Evolutionary conservation across 169 alveolate genomes (phyloP), one percentile per base, ranked within the genome.

Genomic region (Eimeria necatrix): DNA sequence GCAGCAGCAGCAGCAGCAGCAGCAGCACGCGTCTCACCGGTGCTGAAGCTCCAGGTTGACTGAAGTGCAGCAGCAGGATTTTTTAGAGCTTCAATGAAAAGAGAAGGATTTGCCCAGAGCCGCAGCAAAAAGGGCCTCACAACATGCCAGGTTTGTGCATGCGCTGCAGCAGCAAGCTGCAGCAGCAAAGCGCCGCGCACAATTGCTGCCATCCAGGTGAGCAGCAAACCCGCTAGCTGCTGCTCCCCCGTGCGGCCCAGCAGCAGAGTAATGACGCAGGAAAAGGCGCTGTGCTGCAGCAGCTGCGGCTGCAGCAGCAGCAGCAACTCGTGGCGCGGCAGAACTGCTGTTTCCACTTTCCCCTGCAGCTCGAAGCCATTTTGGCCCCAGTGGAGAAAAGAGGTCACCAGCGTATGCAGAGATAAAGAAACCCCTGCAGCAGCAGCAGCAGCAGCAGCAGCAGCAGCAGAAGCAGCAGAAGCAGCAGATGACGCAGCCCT

Each of bases 261-360:
- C 49, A 80, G 46, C 51, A 80, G 20, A 14, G 89, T 49, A 16
- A 80, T 48, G 6, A 52, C 89, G 32, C 89, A 49, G 14, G 89
- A 80, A 51, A 80, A 80, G 41, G 24, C 49, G 49, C 89, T 80
- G 71, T 80, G 89, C 53, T 80, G 89, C 70, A 80, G 89, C 78
- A 68, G 78, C 32, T 68, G 78, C 46, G 78, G 78, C 78, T 80
- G 89, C 64, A 80, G 89, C 89, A 80, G 89, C 70, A 52, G 24
- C 89, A 80, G 71, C 89, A 80, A 51, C 89, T 80, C 89, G 70
- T 48, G 46, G 46, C 71, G 89, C 49, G 32, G 70, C 46, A 80
- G 48, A 64, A 80, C 89, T n/a, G 89, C 89, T 80, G 71, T 51
- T 46, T 80, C 70, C 52, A 26, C 49, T n/a, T 7, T 10, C 20